A percentile compares a stretch with the other conserved stretches of the same genome.
Conservation (phyloP, 352 stramenopile species). For the Globisporangium alternatum region DNA sequence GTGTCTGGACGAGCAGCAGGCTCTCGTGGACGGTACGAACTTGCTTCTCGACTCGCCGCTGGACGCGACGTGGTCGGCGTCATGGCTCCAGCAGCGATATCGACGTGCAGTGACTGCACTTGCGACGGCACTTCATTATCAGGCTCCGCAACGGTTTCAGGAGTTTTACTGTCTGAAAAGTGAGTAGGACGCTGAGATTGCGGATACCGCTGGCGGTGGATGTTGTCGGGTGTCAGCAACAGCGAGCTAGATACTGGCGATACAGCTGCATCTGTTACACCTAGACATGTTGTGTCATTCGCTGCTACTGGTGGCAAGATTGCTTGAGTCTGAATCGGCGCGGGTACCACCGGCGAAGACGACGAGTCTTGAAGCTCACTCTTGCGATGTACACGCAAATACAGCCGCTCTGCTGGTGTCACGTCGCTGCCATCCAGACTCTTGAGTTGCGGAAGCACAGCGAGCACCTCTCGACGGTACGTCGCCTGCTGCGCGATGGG, state of each 20-base stretch:
- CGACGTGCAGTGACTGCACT: not conserved
- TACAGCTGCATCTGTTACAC: conserved; percentile 3
- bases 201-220: not conserved
- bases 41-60: no score
- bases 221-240: conserved; percentile 13
- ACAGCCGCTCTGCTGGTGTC: conserved; percentile 47
- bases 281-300: not conserved
- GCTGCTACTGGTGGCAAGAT: not conserved
- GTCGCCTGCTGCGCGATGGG: conserved; percentile 33
- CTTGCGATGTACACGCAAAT: conserved; percentile 48
- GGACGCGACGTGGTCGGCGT: conserved; percentile 1
- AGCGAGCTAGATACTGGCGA: conserved; percentile 11
- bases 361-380: conserved; percentile 20
- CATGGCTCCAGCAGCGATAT: conserved; percentile 10
- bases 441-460: conserved; percentile 51
- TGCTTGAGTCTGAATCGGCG: not conserved
- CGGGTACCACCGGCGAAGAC: conserved; percentile 3
- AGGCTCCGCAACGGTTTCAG: not conserved
- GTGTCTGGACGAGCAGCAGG: not conserved
- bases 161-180: not conserved
- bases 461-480: conserved; percentile 53
- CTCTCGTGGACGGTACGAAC: no score
- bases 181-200: not conserved
- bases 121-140: not conserved
- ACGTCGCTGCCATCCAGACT: conserved; percentile 42